Evolutionary conservation across 1,284 basidiomycete species (phyloP).

Genomic region (Cystobasidium sp.): DNA sequence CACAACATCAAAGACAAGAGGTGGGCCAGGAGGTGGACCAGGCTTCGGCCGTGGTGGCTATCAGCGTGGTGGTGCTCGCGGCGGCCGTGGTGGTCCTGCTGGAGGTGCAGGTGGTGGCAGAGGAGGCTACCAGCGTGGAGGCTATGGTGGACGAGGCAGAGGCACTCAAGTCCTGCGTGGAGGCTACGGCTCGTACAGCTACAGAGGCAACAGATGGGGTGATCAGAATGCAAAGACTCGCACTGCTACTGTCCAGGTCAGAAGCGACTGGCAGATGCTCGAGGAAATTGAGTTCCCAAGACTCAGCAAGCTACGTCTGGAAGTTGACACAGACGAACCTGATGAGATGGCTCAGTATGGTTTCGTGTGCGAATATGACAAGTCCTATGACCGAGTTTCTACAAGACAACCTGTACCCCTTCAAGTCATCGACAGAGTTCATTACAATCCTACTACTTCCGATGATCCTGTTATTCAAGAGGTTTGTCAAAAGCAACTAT

Average conservation of each 20-base stretch:
- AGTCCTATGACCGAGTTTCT: conserved; percentile 91
- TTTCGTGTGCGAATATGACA: conserved; percentile 90
- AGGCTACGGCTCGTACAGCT: conserved; percentile 42
- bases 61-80: conserved; percentile 40
- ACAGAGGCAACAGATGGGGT: conserved; percentile 61
- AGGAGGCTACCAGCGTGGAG: conserved; percentile 51
- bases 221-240: conserved; percentile 90
- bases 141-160: conserved; percentile 52
- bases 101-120: conserved; percentile 36
- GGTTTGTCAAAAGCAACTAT: conserved; percentile 59
- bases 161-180: conserved; percentile 54
- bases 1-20: conserved; percentile 39
- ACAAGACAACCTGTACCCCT: conserved; percentile 90
- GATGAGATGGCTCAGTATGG: conserved; percentile 86
- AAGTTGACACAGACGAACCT: conserved; percentile 75
- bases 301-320: conserved; percentile 85
- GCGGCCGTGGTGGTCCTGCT: conserved; percentile 46
- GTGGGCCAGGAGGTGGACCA: conserved; percentile 16
- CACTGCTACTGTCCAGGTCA: conserved; percentile 92
- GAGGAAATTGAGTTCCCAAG: conserved; percentile 98
- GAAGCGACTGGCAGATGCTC: conserved; percentile 86
- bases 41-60: conserved; percentile 12
- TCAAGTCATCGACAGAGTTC: conserved; percentile 89
- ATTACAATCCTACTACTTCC: conserved; percentile 96
- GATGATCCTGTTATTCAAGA: conserved; percentile 95